A percentile compares a stretch with the other conserved stretches of the same genome.
phyloP scores from a whole-genome alignment of 78 protist genomes.

The Dictyostelium purpureum region DNA sequence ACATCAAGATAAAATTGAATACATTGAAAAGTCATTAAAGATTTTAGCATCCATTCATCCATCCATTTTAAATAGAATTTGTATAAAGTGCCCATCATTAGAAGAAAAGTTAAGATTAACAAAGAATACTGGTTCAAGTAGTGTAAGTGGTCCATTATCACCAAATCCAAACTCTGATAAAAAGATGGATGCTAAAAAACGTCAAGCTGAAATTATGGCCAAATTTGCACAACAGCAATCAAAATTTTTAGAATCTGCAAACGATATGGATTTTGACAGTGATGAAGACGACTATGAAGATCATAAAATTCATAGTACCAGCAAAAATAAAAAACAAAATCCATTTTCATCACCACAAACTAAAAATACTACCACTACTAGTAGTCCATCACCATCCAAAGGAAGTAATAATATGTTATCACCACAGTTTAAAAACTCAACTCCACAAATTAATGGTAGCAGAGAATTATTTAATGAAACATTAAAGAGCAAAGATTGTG shows the following conservation, averaged over 20 bases:
- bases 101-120: neutral
- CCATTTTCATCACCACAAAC: neutral
- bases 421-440: neutral
- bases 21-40: neutral
- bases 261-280: neutral
- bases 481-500: slow-evolving; percentile 2
- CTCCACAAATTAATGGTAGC: neutral
- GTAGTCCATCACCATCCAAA: neutral
- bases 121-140: neutral
- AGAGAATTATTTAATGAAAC: slow-evolving; percentile 4
- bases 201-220: slow-evolving; percentile 78
- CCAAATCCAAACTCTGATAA: neutral
- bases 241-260: slow-evolving; percentile 4
- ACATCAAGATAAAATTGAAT: neutral
- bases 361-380: neutral
- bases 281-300: neutral
- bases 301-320: neutral
- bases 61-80: neutral
- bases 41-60: neutral
- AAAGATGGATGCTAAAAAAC: slow-evolving; percentile 41
- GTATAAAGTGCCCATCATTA: neutral
- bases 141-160: neutral
- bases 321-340: neutral
- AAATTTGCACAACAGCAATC: slow-evolving; percentile 50
- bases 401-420: neutral